Percentiles rank a stretch among this genome's conserved stretches.
Conservation (phyloP, 2,329 filamentous ascomycete species). For the Ophiostoma tasmaniense region DNA sequence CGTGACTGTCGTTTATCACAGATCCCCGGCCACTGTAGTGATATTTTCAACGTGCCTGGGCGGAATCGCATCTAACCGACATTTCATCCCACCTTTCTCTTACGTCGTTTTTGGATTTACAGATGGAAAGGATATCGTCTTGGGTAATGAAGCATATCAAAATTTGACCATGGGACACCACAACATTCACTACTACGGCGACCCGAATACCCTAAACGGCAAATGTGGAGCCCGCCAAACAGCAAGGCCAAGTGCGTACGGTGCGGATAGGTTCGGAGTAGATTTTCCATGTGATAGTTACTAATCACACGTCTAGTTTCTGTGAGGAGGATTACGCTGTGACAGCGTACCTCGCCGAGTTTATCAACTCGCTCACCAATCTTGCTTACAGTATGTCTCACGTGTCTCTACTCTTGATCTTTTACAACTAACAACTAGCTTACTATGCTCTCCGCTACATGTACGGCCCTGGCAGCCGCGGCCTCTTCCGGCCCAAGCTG, state of each 20-base stretch:
- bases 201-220: conserved; percentile 20
- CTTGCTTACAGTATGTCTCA: conserved; percentile 36
- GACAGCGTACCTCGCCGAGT: conserved; percentile 42
- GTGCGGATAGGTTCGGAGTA: not conserved
- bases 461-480: conserved; percentile 12
- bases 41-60: not conserved
- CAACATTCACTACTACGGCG: conserved; percentile 22
- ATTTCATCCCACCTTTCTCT: not conserved
- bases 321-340: conserved; percentile 43
- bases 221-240: conserved; percentile 25
- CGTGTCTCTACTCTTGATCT: not conserved
- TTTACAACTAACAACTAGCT: conserved; percentile 25
- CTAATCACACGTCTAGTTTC: conserved; percentile 20
- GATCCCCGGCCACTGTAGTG: not conserved
- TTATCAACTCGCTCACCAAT: conserved; percentile 45
- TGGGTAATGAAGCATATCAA: not conserved
- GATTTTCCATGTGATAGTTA: not conserved
- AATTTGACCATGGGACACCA: conserved; percentile 23
- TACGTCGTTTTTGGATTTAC: not conserved
- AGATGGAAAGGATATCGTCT: not conserved
- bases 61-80: not conserved
- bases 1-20: not conserved
- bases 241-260: conserved; percentile 25
- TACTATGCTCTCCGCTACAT: conserved; percentile 32
- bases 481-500: conserved; percentile 16